Base-by-base conservation (phyloP, 441 rosid species). In the Erodium chrysanthum region DNA sequence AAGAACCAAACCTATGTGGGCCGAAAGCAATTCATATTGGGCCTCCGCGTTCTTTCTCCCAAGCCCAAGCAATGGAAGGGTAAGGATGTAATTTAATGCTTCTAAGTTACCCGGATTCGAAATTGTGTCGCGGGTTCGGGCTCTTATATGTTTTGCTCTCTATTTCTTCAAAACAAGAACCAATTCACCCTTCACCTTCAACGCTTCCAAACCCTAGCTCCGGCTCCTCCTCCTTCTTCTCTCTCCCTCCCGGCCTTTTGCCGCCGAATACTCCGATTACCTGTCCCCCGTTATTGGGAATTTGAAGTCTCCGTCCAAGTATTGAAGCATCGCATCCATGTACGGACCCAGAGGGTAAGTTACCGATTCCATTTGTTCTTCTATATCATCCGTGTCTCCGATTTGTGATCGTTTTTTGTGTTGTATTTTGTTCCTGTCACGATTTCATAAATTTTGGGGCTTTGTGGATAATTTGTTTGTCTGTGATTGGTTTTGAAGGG, bases 301-400 rank as follows among this genome's bases (percentile, higher is more conserved):
- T 31, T 31, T 31, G 5, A 31, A 31, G 35, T 31, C 4, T 31
- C 35, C 35, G 35, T 0, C 4, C 35, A 31, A 6, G 20, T 14
- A 48, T 48, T 15, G 20, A 15, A 48, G 56, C 18, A n/a, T n/a
- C 56, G 56, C 60, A 50, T 42, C 65, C 78, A 80, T 83, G 87
- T 81, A 80, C 83, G 86, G 86, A 74, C 76, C 83, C 7, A 79
- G 91, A 76, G 87, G 91, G 88, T 84, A 77, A 58, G 85, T 73
- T 44, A 27, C 52, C 20, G 20, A 44, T 70, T 66, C 27, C 6
- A 48, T 54, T 11, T 64, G 25, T 66, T 40, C 42, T 18, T 12
- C 44, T 10, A 5, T 23, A 7, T 1, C 4, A 31, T n/a, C 35
- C 3, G 42, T 11, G 37, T 54, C 54, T 40, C n/a, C 54, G 25